A percentile compares a stretch with the other conserved stretches of the same genome.
Evolutionary conservation across 176 grass and related monocot species (phyloP).

Genomic region (Pontederia paniculata): DNA sequence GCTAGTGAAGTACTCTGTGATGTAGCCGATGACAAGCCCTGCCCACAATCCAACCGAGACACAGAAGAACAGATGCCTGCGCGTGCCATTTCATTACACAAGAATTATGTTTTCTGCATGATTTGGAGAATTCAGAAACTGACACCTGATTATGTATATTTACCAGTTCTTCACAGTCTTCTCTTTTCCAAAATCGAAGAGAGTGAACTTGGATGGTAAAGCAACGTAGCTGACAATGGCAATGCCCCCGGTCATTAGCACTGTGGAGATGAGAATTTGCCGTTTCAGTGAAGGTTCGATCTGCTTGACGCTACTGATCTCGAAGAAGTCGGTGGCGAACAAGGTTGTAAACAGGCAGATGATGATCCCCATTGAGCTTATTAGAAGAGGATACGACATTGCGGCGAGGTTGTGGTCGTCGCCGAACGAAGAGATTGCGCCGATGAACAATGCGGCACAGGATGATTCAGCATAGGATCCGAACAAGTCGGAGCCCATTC

Average conservation of each 20-base stretch:
- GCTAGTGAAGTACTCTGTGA: constrained; percentile 50
- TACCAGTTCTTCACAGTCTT: constrained; percentile 16
- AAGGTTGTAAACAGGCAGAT: constrained; percentile 17
- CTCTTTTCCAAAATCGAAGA: constrained; percentile 13
- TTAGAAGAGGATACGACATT: constrained; percentile 17
- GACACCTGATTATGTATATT: not conserved
- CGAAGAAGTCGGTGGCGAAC: constrained; percentile 14
- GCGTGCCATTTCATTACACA: not conserved
- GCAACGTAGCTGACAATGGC: constrained; percentile 9
- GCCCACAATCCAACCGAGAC: constrained; percentile 46
- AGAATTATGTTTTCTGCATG: not conserved
- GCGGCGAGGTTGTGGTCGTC: constrained; percentile 10
- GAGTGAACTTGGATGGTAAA: constrained; percentile 6
- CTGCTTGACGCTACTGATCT: constrained; percentile 4
- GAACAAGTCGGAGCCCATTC: constrained; percentile 56
- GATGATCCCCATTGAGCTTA: constrained; percentile 19
- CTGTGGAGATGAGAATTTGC: constrained; percentile 17
- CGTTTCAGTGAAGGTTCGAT: constrained; percentile 14
- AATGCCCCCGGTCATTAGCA: constrained; percentile 11
- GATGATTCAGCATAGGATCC: constrained; percentile 24
- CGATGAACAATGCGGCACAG: constrained; percentile 10
- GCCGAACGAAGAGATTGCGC: not conserved
- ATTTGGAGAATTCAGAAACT: no score
- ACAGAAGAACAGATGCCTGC: constrained; percentile 47
- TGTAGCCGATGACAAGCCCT: constrained; percentile 41